These are phyloP conservation scores for Ilex asprella DNA, from an alignment of 257 asterid genomes.

Conservation along the genomic window DNA sequence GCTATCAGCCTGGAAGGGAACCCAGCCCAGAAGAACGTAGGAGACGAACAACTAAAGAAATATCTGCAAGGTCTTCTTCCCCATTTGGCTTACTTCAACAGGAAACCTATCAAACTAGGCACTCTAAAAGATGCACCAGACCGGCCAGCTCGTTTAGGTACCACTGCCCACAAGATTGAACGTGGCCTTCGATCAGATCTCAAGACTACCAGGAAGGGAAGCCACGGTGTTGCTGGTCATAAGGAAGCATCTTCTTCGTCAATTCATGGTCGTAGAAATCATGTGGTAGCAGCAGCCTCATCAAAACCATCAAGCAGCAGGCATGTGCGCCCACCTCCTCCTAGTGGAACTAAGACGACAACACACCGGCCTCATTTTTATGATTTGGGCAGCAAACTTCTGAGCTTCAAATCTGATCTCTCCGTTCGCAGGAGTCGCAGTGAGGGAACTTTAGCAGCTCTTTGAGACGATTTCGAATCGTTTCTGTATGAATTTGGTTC, in stretches of 20 bases:
- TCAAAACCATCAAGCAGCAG: slow-evolving; percentile 44
- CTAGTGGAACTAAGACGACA: slow-evolving; percentile 41
- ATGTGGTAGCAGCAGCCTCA: slow-evolving; percentile 24
- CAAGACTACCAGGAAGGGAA: neutral
- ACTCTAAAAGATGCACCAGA: slow-evolving; percentile 40
- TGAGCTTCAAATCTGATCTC: slow-evolving; percentile 35
- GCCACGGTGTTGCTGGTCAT: too few relatives aligned
- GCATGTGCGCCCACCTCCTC: slow-evolving; percentile 56
- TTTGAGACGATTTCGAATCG: slow-evolving; percentile 16
- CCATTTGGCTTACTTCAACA: slow-evolving; percentile 61
- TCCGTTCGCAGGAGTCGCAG: slow-evolving; percentile 69
- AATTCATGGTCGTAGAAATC: slow-evolving; percentile 53
- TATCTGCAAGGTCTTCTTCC: slow-evolving; percentile 80
- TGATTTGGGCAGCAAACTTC: slow-evolving; percentile 33
- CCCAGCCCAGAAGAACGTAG: slow-evolving; percentile 93
- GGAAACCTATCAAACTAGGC: slow-evolving; percentile 65
- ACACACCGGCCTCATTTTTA: slow-evolving; percentile 23
- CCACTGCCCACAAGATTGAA: neutral
- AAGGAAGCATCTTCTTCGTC: too few relatives aligned
- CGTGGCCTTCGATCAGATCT: neutral
- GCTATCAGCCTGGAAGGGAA: slow-evolving; percentile 92
- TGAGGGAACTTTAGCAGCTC: slow-evolving; percentile 68
- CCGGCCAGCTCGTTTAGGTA: neutral
- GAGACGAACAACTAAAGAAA: slow-evolving; percentile 81
- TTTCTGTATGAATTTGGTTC: too few relatives aligned